Evolutionary conservation across 345 rosid genomes (phyloP).

Genomic region (Ailanthus altissimus): DNA sequence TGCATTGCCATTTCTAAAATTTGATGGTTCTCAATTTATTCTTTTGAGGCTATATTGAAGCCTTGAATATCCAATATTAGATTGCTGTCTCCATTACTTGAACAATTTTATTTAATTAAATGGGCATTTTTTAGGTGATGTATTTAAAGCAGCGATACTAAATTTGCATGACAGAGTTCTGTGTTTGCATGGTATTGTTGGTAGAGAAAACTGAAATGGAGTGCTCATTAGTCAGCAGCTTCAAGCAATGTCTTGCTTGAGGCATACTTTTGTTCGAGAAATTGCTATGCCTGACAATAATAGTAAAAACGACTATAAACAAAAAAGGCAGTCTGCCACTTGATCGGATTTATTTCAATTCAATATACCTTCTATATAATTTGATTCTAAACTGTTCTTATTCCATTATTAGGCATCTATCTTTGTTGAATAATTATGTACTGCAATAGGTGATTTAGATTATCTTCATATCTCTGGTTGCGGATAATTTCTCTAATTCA

Average conservation of each 20-base stretch:
- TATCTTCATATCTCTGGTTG: background rate
- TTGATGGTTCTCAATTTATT: background rate
- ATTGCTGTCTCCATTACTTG: background rate
- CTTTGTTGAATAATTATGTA: background rate
- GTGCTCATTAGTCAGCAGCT: background rate
- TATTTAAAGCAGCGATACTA: background rate
- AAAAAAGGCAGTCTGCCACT: background rate
- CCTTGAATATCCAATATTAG: background rate
- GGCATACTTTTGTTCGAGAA: background rate
- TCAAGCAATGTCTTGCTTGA: background rate
- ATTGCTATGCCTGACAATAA: background rate
- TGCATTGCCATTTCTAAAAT: background rate
- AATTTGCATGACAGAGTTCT: background rate
- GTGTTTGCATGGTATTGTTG: background rate
- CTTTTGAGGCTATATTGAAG: background rate
- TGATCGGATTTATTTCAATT: background rate
- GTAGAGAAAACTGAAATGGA: background rate
- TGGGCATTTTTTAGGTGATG: background rate
- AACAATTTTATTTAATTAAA: background rate
- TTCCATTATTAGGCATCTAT: background rate
- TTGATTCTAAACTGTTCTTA: background rate
- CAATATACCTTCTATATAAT: background rate
- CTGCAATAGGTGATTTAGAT: background rate
- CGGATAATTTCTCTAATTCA: background rate
- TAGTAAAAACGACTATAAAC: background rate